phyloP scores from a whole-genome alignment of 805 yeast genomes.

The Cyberlindnera maclurae region DNA sequence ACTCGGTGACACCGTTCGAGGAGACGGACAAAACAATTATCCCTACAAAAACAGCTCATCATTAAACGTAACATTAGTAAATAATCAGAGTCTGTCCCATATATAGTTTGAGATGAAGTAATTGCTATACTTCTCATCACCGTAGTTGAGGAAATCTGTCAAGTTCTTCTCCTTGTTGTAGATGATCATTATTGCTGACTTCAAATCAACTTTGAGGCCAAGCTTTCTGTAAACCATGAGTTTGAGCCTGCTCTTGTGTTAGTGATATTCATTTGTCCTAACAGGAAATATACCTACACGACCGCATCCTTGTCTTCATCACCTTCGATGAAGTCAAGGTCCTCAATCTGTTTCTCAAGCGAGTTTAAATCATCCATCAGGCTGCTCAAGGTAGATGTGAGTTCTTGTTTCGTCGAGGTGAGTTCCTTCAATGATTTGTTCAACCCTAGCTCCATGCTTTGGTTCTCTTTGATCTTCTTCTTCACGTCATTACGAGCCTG shows the following conservation, averaged over 20 bases:
- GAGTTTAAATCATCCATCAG: conserved; percentile 31
- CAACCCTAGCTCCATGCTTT: conserved; percentile 40
- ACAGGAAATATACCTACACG: conserved; percentile 18
- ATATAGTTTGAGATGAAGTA: conserved; percentile 67
- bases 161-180: conserved; percentile 39
- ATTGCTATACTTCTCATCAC: conserved; percentile 47
- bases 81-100: conserved; percentile 54
- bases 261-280: conserved; percentile 2
- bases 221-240: conserved; percentile 52
- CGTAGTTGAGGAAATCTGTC: conserved; percentile 44
- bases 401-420: conserved; percentile 35
- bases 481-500: conserved; percentile 25
- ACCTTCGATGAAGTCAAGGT: conserved; percentile 21
- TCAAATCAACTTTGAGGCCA: conserved; percentile 45
- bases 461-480: conserved; percentile 28
- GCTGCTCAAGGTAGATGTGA: conserved; percentile 30
- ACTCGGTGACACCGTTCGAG: too few species aligned
- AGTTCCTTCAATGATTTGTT: conserved; percentile 48
- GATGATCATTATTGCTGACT: conserved; percentile 38
- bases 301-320: conserved; percentile 36
- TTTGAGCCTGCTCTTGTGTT: conserved; percentile 30
- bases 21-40: too few species aligned
- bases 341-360: conserved; percentile 28
- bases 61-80: too few species aligned
- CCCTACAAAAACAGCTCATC: too few species aligned